phyloP scores from a whole-genome alignment of 768 basidiomycete genomes.

The Phlebiopsis flavidoalba region DNA sequence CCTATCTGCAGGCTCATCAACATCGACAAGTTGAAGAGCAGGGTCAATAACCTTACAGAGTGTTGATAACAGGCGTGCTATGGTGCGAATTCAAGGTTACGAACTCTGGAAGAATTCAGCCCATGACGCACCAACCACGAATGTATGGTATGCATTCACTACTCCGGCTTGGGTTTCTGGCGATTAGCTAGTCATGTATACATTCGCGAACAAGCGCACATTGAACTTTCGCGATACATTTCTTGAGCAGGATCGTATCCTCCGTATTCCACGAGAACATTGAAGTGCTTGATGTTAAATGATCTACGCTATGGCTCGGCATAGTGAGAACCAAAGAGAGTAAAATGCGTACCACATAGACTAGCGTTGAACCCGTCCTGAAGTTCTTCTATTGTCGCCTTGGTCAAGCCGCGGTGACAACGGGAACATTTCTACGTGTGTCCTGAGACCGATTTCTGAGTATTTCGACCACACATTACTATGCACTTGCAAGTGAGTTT shows the following conservation, averaged over 20 bases:
- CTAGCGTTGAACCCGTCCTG: conserved; percentile 2
- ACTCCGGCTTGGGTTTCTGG: background rate
- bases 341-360: conserved; percentile 9
- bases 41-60: background rate
- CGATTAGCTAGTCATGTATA: background rate
- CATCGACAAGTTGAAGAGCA: no score
- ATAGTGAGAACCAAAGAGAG: no score
- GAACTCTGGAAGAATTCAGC: background rate
- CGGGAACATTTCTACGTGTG: conserved; percentile 21
- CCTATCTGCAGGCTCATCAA: conserved; percentile 16
- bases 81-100: background rate
- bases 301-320: background rate
- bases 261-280: conserved; percentile 10
- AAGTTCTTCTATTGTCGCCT: conserved; percentile 4
- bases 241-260: background rate
- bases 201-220: background rate
- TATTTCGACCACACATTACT: conserved; percentile 4
- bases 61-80: background rate
- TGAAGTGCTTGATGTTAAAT: background rate
- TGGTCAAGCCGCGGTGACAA: background rate
- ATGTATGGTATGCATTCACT: background rate
- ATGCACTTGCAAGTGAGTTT: background rate
- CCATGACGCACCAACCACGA: background rate
- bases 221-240: background rate
- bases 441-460: conserved; percentile 4